Conservation (phyloP, 2,329 filamentous ascomycete genomes). For the Xylariaceae sp. region DNA sequence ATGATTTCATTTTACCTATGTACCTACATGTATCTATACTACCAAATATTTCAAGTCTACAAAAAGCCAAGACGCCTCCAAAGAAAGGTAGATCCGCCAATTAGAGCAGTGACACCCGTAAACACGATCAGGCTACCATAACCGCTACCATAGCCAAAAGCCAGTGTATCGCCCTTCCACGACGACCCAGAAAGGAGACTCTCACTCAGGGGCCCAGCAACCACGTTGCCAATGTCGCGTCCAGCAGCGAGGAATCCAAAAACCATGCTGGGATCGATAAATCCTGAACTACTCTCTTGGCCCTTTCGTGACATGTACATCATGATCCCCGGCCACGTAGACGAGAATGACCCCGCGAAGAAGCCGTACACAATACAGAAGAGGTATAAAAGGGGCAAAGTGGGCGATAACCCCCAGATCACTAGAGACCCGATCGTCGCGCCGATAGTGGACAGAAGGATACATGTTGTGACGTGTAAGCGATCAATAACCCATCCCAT, state of each 20-base stretch:
- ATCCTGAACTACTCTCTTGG: conserved; percentile 17
- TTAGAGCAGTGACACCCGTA: conserved; percentile 49
- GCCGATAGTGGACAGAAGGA: conserved; percentile 53
- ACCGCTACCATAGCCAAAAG: conserved; percentile 45
- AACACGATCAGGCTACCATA: conserved; percentile 55
- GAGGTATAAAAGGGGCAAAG: conserved; percentile 50
- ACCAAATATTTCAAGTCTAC: conserved; percentile 22
- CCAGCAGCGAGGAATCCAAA: conserved; percentile 56
- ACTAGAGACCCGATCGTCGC: conserved; percentile 54
- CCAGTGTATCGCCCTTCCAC: conserved; percentile 37
- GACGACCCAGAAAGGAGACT: conserved; percentile 44
- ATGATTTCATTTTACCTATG: conserved; percentile 2
- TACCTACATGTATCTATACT: too few relatives aligned
- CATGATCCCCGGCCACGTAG: conserved; percentile 59
- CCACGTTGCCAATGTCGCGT: conserved; percentile 58
- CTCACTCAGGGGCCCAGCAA: conserved; percentile 54
- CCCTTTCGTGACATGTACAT: conserved; percentile 34
- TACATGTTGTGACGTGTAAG: conserved; percentile 49
- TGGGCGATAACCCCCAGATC: conserved; percentile 58
- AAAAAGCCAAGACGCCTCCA: conserved; percentile 33
- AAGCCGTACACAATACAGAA: conserved; percentile 62
- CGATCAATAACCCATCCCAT: conserved; percentile 57
- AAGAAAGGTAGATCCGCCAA: conserved; percentile 44
- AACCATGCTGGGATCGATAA: conserved; percentile 49
- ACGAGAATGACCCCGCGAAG: conserved; percentile 61